A percentile compares a stretch with the other conserved stretches of the same genome.
These are phyloP conservation scores for Anthracocystis setariae DNA, from an alignment of 1,284 basidiomycete genomes.

Conservation along the genomic window DNA sequence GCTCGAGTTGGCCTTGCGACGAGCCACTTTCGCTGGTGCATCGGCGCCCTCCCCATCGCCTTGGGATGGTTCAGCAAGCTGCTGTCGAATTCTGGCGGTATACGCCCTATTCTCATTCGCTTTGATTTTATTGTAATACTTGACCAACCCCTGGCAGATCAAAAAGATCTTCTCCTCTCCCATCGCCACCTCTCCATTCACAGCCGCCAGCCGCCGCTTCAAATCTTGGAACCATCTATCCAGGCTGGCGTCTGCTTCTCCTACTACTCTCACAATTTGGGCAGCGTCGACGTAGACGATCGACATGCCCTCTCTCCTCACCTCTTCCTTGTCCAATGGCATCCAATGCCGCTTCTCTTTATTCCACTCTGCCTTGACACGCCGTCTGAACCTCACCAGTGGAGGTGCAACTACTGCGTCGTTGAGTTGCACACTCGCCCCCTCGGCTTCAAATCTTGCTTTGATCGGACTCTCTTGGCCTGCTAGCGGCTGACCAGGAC, in stretches of 20 bases:
- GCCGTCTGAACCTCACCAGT: slow-evolving; percentile 29
- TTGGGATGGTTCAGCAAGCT: slow-evolving; percentile 19
- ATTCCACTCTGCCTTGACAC: slow-evolving; percentile 30
- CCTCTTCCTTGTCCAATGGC: slow-evolving; percentile 25
- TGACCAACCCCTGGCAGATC: slow-evolving; percentile 46
- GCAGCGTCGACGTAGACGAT: slow-evolving; percentile 37
- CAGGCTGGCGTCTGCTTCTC: slow-evolving; percentile 11
- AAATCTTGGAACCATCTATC: slow-evolving; percentile 39
- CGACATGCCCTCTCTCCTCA: slow-evolving; percentile 22
- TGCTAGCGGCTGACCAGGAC: slow-evolving; percentile 19
- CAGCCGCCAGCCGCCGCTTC: slow-evolving; percentile 10
- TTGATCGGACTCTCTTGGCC: slow-evolving; percentile 15
- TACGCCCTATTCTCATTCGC: slow-evolving; percentile 41
- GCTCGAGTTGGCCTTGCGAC: slow-evolving; percentile 6
- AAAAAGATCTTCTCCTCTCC: slow-evolving; percentile 27
- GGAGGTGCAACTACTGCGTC: slow-evolving; percentile 30
- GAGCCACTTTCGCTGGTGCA: slow-evolving; percentile 7
- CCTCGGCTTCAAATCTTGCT: slow-evolving; percentile 28
- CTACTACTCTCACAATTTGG: slow-evolving; percentile 28
- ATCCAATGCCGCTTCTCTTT: slow-evolving; percentile 33
- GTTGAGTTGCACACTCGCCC: slow-evolving; percentile 26
- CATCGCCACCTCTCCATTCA: background rate
- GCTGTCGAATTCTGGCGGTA: slow-evolving; percentile 38
- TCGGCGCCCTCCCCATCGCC: background rate
- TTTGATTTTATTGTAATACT: slow-evolving; percentile 22